Percentiles rank a stretch among this genome's conserved stretches.
These are phyloP conservation scores for Phlegmacium glaucopus DNA, from an alignment of 768 basidiomycete species.

Conservation along the genomic window DNA sequence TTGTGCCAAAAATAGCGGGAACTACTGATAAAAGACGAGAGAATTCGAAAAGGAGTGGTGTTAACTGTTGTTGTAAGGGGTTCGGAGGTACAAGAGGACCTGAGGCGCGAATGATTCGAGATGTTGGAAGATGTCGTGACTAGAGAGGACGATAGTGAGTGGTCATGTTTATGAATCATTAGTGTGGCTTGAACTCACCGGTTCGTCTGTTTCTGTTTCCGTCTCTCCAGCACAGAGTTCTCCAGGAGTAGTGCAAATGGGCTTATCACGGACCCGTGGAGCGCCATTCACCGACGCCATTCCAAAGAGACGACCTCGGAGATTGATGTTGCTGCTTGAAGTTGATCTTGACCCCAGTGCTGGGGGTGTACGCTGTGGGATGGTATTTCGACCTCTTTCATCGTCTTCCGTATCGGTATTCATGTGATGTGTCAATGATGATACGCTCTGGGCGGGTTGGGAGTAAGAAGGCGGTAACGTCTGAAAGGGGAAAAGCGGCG, in stretches of 20 bases:
- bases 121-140: conserved; percentile 67
- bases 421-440: conserved; percentile 1
- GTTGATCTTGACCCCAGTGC: conserved; percentile 7
- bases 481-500: conserved; percentile 15
- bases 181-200: conserved; percentile 42
- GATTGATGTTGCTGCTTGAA: conserved; percentile 15
- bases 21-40: conserved; percentile 70
- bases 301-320: conserved; percentile 30
- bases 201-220: conserved; percentile 76
- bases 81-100: conserved; percentile 47
- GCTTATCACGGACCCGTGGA: conserved; percentile 35
- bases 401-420: conserved; percentile 33
- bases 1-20: conserved; percentile 63
- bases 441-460: background rate
- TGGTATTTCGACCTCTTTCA: conserved; percentile 26
- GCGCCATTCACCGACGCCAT: conserved; percentile 13
- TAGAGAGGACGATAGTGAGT: conserved; percentile 19
- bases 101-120: conserved; percentile 54
- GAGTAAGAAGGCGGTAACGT: conserved; percentile 11
- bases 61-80: conserved; percentile 42
- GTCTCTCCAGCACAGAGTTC: conserved; percentile 68
- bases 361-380: conserved; percentile 23
- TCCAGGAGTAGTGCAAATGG: conserved; percentile 63
- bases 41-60: conserved; percentile 64
- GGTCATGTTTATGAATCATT: conserved; percentile 4